Conservation (phyloP, 2,329 filamentous ascomycete genomes). For the Talaromyces sp. region DNA sequence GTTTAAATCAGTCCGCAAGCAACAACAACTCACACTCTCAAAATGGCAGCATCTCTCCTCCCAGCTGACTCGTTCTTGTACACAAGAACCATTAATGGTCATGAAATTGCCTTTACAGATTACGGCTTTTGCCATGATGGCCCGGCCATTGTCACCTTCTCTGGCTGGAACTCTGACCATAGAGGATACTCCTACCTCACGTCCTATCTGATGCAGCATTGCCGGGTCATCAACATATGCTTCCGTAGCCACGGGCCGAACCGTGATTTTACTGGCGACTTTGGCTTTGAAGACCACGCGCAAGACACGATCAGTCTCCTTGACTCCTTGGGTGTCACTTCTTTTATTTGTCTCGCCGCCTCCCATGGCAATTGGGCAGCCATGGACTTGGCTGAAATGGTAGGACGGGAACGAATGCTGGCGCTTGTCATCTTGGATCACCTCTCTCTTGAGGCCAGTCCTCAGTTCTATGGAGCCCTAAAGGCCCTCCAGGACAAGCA, state of each 20-base stretch:
- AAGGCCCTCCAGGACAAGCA: neutral
- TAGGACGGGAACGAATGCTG: neutral
- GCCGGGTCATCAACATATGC: slow-evolving; percentile 1
- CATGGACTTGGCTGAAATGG: neutral
- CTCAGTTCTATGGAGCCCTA: neutral
- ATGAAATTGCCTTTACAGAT: slow-evolving; percentile 1
- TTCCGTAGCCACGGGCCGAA: neutral
- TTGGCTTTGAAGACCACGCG: neutral
- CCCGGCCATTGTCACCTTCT: slow-evolving; percentile 1
- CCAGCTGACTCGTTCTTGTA: neutral
- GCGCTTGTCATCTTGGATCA: neutral
- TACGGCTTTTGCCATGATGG: slow-evolving; percentile 1
- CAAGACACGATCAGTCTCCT: neutral
- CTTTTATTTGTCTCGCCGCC: neutral
- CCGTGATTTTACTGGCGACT: neutral
- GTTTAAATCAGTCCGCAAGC: neutral
- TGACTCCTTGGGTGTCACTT: neutral
- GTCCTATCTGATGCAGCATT: slow-evolving; percentile 1
- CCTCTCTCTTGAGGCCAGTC: neutral
- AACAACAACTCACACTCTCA: neutral
- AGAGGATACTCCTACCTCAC: slow-evolving; percentile 1
- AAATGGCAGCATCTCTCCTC: neutral
- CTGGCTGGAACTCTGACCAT: neutral
- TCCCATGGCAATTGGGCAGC: slow-evolving; percentile 1
- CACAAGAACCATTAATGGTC: neutral